Evolutionary conservation across 1,284 basidiomycete species (phyloP).

Genomic region (Pisolithus thermaeus): DNA sequence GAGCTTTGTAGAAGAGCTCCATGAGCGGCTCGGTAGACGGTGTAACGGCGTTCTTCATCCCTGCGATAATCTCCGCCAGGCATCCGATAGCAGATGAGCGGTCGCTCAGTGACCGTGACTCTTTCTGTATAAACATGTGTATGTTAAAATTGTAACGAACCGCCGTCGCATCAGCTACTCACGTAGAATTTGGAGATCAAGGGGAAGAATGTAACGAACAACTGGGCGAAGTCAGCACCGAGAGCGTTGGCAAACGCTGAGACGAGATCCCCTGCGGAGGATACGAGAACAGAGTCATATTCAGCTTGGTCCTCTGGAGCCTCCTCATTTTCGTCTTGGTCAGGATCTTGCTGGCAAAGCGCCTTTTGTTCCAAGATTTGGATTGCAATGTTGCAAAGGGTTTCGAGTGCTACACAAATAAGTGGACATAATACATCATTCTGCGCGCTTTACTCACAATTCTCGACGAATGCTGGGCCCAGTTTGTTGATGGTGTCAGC

Average conservation of each 20-base stretch:
- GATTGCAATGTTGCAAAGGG: constrained; percentile 73
- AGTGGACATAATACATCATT: constrained; percentile 5
- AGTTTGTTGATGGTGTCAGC: constrained; percentile 90
- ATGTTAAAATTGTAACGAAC: constrained; percentile 8
- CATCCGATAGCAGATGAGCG: constrained; percentile 92
- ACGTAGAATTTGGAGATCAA: constrained; percentile 93
- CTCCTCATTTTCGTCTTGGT: constrained; percentile 84
- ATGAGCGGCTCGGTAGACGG: constrained; percentile 83
- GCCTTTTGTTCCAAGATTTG: constrained; percentile 91
- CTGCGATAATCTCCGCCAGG: constrained; percentile 92
- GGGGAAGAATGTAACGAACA: constrained; percentile 85
- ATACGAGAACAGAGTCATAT: constrained; percentile 94
- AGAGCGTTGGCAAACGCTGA: constrained; percentile 85
- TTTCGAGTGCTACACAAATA: constrained; percentile 60
- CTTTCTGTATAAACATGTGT: constrained; percentile 48
- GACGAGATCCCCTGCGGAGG: constrained; percentile 92
- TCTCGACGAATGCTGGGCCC: constrained; percentile 80
- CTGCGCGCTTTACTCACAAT: constrained; percentile 40
- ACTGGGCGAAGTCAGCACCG: constrained; percentile 80
- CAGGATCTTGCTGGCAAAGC: constrained; percentile 93
- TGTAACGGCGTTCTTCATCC: constrained; percentile 85
- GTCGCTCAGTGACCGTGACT: constrained; percentile 84
- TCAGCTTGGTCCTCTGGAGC: constrained; percentile 86
- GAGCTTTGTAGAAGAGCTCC: constrained; percentile 78
- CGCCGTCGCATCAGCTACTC: constrained; percentile 28